Base-by-base conservation (phyloP, 768 basidiomycete species). In the Goffeauzyma gilvescens region DNA sequence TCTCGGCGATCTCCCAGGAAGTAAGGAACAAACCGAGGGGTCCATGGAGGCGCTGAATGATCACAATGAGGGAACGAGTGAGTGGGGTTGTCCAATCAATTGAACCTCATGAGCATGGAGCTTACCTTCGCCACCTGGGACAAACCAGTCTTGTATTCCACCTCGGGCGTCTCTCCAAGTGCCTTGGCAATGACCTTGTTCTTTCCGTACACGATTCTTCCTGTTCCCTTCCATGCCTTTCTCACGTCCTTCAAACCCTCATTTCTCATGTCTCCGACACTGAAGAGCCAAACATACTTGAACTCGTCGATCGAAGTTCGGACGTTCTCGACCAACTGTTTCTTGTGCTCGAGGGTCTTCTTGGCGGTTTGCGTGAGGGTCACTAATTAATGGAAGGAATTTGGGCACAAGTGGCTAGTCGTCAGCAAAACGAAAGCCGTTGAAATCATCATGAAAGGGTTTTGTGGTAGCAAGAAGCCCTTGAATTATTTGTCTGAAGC, bases 191-290 rank as follows among this genome's bases (percentile, higher is more conserved):
- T 90, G 21, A 98, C 84, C 41, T 65, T 66, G 46, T 66, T 67
- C 55, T 76, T 72, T 13, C 81, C 83, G 67, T 89, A 84, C 64
- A 86, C 89, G 65, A 90, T 75, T 53, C 86, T 76, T 42, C 83
- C 86, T 48, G 84, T 76, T 49, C 81, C 83, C 70, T 84, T 83
- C 93, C 93, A 98, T 50, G 81, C 69, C 46, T 76, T 77, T 51
- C 93, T 73, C 35, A 96, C 83, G 39, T 84, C 86, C 71, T 96
- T 89, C 28, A 98, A 67, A 65, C 85, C 80, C 21, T 86, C 69
- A 67, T 90, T 96, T 47, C 93, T 72, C 86, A 95, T 90, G 52
- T 86, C 76, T 13, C 87, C 89, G 5, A 95, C 84, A 54, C 81
- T 77, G 60, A 98, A 93, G 28, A 95, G 60, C 84, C 87, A 98